These are phyloP conservation scores for Saccharomyces hybrid DNA, from an alignment of 1,139 yeast genomes.

Conservation along the genomic window DNA sequence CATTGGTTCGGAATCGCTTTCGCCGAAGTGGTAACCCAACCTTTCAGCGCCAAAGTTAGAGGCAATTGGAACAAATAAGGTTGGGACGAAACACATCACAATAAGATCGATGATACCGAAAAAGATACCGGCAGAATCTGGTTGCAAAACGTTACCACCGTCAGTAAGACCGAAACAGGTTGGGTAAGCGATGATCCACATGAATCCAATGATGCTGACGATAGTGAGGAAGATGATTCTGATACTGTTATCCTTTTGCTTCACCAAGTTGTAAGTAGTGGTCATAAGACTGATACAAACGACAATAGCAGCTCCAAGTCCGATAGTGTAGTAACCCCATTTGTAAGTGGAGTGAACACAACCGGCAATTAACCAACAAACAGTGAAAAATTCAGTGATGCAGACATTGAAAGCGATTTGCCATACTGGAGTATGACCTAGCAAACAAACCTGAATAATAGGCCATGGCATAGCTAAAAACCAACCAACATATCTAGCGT, in stretches of 20 bases:
- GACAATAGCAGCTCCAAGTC: slow-evolving; percentile 27
- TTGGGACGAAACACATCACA: slow-evolving; percentile 34
- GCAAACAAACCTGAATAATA: slow-evolving; percentile 41
- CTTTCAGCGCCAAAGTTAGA: slow-evolving; percentile 21
- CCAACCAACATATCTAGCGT: slow-evolving; percentile 61
- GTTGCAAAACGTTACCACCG: slow-evolving; percentile 58
- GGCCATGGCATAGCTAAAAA: slow-evolving; percentile 54
- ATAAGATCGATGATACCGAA: slow-evolving; percentile 53
- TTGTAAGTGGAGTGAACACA: slow-evolving; percentile 51
- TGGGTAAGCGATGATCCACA: slow-evolving; percentile 46
- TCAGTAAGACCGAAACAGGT: slow-evolving; percentile 55
- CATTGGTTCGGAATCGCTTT: not conserved
- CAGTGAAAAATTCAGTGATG: slow-evolving; percentile 43
- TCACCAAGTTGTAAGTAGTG: slow-evolving; percentile 22
- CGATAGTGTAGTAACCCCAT: slow-evolving; percentile 43
- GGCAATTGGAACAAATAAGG: slow-evolving; percentile 20
- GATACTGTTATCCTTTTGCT: slow-evolving; percentile 15
- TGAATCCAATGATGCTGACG: slow-evolving; percentile 33
- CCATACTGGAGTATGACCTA: slow-evolving; percentile 38
- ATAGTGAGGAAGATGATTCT: slow-evolving; percentile 16
- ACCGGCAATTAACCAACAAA: slow-evolving; percentile 48
- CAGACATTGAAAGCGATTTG: slow-evolving; percentile 38
- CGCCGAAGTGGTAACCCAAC: slow-evolving; percentile 7
- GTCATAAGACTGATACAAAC: slow-evolving; percentile 22
- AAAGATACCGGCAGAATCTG: slow-evolving; percentile 57